These are phyloP conservation scores for Rosa multiflora DNA, from an alignment of 306 rosid genomes.

Conservation along the genomic window DNA sequence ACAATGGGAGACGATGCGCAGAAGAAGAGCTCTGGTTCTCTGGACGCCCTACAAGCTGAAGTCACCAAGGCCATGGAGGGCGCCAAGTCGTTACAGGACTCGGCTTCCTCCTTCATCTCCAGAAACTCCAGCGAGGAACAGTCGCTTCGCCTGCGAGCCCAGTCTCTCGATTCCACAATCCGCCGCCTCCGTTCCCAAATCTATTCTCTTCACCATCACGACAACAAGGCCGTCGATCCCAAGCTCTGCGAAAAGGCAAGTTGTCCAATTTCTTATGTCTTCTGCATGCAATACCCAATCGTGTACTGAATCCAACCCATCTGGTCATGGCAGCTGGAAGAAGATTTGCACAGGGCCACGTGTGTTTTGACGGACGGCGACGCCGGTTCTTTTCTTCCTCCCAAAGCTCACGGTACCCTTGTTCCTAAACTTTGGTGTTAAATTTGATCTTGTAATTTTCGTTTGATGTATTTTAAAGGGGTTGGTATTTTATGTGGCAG, in stretches of 20 bases:
- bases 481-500: slow-evolving; percentile 25
- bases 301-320: neutral
- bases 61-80: slow-evolving; percentile 57
- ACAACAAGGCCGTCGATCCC: slow-evolving; percentile 43
- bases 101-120: slow-evolving; percentile 51
- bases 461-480: neutral
- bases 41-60: slow-evolving; percentile 50
- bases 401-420: slow-evolving; percentile 67
- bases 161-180: slow-evolving; percentile 56
- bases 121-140: slow-evolving; percentile 51
- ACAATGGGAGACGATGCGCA: slow-evolving; percentile 30
- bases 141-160: slow-evolving; percentile 71
- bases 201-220: slow-evolving; percentile 41
- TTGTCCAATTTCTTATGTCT: neutral
- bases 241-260: slow-evolving; percentile 63
- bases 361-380: slow-evolving; percentile 86
- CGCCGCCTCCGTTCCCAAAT: slow-evolving; percentile 63
- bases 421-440: neutral
- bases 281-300: slow-evolving; percentile 1
- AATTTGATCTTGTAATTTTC: neutral
- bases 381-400: slow-evolving; percentile 76
- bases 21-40: neutral
- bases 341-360: slow-evolving; percentile 76
- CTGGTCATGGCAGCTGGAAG: slow-evolving; percentile 58
- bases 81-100: slow-evolving; percentile 74